A percentile compares a stretch with the other conserved stretches of the same genome.
These are phyloP conservation scores for Geotrichum cucujoidarum DNA, from an alignment of 1,139 yeast species.

Conservation along the genomic window DNA sequence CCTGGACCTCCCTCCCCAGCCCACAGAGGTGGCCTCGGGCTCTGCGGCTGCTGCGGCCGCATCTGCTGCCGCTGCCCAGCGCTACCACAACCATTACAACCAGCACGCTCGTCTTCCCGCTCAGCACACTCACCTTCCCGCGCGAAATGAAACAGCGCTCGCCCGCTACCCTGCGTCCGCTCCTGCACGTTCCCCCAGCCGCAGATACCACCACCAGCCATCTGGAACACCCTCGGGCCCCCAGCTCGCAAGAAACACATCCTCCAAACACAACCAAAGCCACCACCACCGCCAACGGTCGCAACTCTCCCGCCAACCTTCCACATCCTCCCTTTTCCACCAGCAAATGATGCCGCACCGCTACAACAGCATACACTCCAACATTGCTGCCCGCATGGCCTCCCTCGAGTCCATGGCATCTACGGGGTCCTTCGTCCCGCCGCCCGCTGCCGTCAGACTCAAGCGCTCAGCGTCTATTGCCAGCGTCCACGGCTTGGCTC, in stretches of 20 bases:
- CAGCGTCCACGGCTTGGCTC: background rate
- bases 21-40: slow-evolving; percentile 3
- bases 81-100: background rate
- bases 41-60: slow-evolving; percentile 10
- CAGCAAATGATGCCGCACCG: background rate
- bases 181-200: background rate
- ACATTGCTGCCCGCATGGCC: background rate
- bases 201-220: background rate
- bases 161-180: background rate
- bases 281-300: background rate
- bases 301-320: background rate
- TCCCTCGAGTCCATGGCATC: slow-evolving; percentile 7
- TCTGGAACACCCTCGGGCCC: background rate
- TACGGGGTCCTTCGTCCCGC: background rate
- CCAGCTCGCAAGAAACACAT: background rate
- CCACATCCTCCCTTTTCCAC: background rate
- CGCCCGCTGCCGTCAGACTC: slow-evolving; percentile 2
- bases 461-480: background rate
- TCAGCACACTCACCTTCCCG: background rate
- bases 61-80: background rate
- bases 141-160: background rate
- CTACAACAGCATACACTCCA: too few species aligned
- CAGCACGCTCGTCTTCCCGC: background rate
- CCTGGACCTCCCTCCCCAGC: slow-evolving; percentile 1
- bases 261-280: background rate